A percentile compares a stretch with the other conserved stretches of the same genome.
phyloP scores from a whole-genome alignment of 2,329 filamentous ascomycete genomes.

The Xenosphaeropsis pyriputrescens region DNA sequence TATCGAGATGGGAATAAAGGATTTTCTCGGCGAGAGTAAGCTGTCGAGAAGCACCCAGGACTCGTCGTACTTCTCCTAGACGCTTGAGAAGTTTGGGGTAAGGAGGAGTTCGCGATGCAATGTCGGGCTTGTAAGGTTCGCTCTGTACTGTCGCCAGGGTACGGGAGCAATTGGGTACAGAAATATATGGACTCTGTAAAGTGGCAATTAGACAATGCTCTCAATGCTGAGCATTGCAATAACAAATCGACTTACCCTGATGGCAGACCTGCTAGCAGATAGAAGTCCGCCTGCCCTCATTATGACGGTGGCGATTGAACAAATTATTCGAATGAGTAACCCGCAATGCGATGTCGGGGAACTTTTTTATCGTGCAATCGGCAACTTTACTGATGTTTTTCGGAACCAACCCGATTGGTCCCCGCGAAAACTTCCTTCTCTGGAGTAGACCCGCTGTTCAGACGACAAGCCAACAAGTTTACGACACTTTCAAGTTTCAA shows the following conservation, averaged over 20 bases:
- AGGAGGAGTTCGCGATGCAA: slow-evolving; percentile 37
- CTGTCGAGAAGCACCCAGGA: slow-evolving; percentile 45
- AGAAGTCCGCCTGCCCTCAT: slow-evolving; percentile 17
- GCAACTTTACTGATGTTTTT: background rate
- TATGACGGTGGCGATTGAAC: slow-evolving; percentile 2
- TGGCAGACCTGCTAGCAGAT: slow-evolving; percentile 15
- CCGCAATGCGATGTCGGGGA: background rate
- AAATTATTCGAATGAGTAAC: background rate
- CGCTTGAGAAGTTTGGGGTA: slow-evolving; percentile 72
- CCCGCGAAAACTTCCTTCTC: no score
- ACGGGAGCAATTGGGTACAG: slow-evolving; percentile 8
- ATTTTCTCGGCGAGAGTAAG: slow-evolving; percentile 97
- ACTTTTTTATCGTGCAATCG: background rate
- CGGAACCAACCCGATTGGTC: background rate
- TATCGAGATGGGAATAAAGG: slow-evolving; percentile 87
- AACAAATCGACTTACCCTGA: slow-evolving; percentile 8
- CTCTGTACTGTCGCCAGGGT: slow-evolving; percentile 14
- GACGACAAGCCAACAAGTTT: no score
- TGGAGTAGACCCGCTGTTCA: no score
- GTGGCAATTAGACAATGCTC: background rate
- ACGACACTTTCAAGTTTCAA: no score
- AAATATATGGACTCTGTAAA: slow-evolving; percentile 2
- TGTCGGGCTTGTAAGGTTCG: slow-evolving; percentile 12
- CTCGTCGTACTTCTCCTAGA: slow-evolving; percentile 58
- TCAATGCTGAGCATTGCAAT: background rate